Evolutionary conservation across 495 filamentous ascomycete species (phyloP).

Genomic region (Penicillium robsamsonii): DNA sequence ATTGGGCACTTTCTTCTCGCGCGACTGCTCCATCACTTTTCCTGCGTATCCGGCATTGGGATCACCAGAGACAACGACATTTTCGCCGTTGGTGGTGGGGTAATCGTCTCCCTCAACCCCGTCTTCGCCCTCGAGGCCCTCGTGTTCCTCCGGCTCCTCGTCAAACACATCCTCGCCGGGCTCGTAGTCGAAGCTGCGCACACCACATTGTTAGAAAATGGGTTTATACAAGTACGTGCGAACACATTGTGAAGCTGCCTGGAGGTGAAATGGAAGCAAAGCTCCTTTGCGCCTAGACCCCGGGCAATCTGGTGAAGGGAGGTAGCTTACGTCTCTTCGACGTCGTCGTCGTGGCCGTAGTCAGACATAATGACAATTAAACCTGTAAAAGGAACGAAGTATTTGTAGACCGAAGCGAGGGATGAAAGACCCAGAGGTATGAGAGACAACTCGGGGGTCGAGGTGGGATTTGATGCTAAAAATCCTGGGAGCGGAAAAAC

Average conservation of each 20-base stretch:
- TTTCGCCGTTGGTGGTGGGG: slow-evolving; percentile 48
- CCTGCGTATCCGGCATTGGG: slow-evolving; percentile 60
- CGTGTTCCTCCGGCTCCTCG: slow-evolving; percentile 58
- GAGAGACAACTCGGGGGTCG: slow-evolving; percentile 10
- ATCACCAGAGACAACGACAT: slow-evolving; percentile 72
- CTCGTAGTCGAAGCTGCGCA: slow-evolving; percentile 52
- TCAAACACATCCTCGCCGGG: slow-evolving; percentile 62
- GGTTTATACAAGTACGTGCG: slow-evolving; percentile 10
- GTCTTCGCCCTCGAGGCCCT: slow-evolving; percentile 40
- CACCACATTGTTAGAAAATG: slow-evolving; percentile 15
- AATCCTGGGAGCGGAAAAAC: slow-evolving; percentile 16
- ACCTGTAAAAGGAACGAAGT: background rate
- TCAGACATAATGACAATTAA: slow-evolving; percentile 69
- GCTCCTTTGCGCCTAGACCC: slow-evolving; percentile 7
- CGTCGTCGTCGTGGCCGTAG: slow-evolving; percentile 66
- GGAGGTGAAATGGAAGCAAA: slow-evolving; percentile 7
- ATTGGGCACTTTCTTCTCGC: slow-evolving; percentile 86
- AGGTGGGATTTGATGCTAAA: slow-evolving; percentile 14
- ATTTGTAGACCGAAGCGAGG: slow-evolving; percentile 8
- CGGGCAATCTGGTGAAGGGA: slow-evolving; percentile 10
- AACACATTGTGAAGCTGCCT: slow-evolving; percentile 1
- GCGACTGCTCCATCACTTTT: slow-evolving; percentile 59
- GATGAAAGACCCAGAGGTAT: slow-evolving; percentile 18
- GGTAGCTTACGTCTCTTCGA: slow-evolving; percentile 50
- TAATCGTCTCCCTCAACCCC: slow-evolving; percentile 53